phyloP scores from a whole-genome alignment of 345 rosid genomes.

The Aegle marmelos region DNA sequence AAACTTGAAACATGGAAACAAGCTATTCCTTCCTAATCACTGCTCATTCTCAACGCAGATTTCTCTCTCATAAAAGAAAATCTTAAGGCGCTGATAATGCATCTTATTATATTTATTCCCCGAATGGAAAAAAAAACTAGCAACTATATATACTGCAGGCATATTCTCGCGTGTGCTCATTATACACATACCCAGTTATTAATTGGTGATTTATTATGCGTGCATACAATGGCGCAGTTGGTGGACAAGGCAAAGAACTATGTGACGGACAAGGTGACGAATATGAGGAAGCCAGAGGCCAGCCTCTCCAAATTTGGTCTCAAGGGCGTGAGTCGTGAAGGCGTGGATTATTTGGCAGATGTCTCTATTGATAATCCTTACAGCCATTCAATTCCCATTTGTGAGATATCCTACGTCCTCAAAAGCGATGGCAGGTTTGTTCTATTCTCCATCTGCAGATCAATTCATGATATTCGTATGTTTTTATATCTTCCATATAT shows the following conservation, averaged over 20 bases:
- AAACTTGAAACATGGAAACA: neutral
- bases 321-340: slow-evolving; percentile 48
- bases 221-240: slow-evolving; percentile 26
- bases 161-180: neutral
- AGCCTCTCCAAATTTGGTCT: slow-evolving; percentile 57
- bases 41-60: neutral
- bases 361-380: slow-evolving; percentile 78
- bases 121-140: neutral
- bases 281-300: slow-evolving; percentile 74
- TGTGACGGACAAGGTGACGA: slow-evolving; percentile 65
- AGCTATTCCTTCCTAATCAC: neutral
- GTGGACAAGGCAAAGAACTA: slow-evolving; percentile 70
- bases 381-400: slow-evolving; percentile 61
- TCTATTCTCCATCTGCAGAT: neutral
- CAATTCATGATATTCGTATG: too few species aligned
- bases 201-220: neutral
- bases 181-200: too few species aligned
- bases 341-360: slow-evolving; percentile 61
- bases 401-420: slow-evolving; percentile 73
- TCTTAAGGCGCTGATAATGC: neutral
- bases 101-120: neutral
- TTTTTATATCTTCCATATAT: too few species aligned
- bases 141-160: too few species aligned
- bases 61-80: neutral
- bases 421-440: slow-evolving; percentile 64